Conservation (phyloP, 2,329 filamentous ascomycete species). For the Hypoxylon sp. region DNA sequence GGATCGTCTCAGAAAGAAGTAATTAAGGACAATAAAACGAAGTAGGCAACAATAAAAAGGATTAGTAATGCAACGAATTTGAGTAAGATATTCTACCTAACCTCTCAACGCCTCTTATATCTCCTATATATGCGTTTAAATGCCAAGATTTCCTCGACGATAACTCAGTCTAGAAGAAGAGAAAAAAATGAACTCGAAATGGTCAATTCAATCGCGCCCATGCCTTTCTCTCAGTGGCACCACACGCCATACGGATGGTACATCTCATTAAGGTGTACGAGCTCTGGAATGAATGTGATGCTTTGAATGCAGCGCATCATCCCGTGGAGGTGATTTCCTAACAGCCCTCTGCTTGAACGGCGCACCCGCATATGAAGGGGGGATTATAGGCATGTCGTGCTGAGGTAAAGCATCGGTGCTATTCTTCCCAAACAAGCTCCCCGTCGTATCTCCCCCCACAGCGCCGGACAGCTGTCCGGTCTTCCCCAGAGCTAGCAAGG, state of each 20-base stretch:
- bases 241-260: neutral
- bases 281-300: neutral
- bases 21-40: neutral
- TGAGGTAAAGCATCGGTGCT: slow-evolving; percentile 43
- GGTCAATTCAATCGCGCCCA: neutral
- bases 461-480: slow-evolving; percentile 47
- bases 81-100: neutral
- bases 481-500: slow-evolving; percentile 70
- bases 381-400: slow-evolving; percentile 15
- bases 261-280: neutral
- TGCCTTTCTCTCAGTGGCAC: neutral
- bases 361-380: slow-evolving; percentile 27
- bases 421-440: slow-evolving; percentile 47
- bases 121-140: slow-evolving; percentile 21
- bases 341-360: slow-evolving; percentile 26
- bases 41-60: neutral
- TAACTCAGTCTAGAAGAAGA: neutral
- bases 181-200: neutral
- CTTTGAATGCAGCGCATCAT: neutral
- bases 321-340: slow-evolving; percentile 14
- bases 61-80: neutral
- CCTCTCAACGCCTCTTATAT: slow-evolving; percentile 18
- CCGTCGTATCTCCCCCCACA: slow-evolving; percentile 42
- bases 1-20: neutral
- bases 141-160: slow-evolving; percentile 3